Evolutionary conservation across 169 alveolate genomes (phyloP), one percentile per base, ranked within the genome.

Genomic region (Besnoitia besnoiti): DNA sequence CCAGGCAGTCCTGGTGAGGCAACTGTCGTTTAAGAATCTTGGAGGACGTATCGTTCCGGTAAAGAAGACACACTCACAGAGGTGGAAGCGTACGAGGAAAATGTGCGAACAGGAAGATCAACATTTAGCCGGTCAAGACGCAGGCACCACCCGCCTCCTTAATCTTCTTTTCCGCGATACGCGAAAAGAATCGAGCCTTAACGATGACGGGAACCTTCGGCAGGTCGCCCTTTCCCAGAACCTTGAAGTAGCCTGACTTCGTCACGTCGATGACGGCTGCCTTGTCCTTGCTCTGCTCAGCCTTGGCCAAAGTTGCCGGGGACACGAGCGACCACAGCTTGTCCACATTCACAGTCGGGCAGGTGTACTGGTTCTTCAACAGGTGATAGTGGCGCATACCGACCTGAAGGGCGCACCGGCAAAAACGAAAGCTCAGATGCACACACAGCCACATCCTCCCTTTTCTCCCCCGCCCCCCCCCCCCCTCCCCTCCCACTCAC

Each of bases 301-400:
- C 97, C 90, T 97, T 97, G 94, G 97, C 97, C 92, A 96, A 95
- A 77, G 99, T 98, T 90, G 97, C 98, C 93, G 97, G 98, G 24
- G 99, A 98, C 62, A 99, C 99, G 90, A 99, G 95, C 73, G 98
- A 95, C 99, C 99, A 98, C 80, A 99, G 96, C 94, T 97, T 97
- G 93, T 98, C 99, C 50, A 99, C 98, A 94, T 99, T 99, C 39
- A 98, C 98, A 47, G 97, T 95, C 67, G 99, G 99, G 93, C 98
- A 94, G 49, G 44, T 10, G 44, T 85, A 95, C 89, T 97, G 97
- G 95, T 98, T 98, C 96, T 95, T 97, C 94, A 97, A 95, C 90
- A 96, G 96, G 96, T 99, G 99, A 98, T 98, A 98, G 95, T 97
- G 98, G 94, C 99, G 96, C 99, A 98, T 98, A 89, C 99, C 99